These are phyloP conservation scores for Schizosaccharomyces osmophilus DNA, from an alignment of 805 yeast species.

Conservation along the genomic window DNA sequence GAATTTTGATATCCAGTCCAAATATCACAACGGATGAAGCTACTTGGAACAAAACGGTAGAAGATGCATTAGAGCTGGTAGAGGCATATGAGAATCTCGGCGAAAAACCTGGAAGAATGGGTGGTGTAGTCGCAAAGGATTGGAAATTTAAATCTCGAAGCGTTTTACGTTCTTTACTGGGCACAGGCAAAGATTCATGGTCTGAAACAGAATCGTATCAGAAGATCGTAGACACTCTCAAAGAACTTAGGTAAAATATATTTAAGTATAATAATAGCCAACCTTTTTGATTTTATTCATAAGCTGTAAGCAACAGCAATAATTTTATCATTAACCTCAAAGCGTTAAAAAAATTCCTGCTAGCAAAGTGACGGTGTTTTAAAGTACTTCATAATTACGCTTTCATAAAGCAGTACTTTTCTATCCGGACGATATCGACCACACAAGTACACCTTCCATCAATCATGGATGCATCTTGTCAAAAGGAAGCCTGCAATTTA, in stretches of 20 bases:
- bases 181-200: slow-evolving; percentile 61
- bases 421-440: not conserved
- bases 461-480: not conserved
- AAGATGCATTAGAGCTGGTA: slow-evolving; percentile 49
- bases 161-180: slow-evolving; percentile 45
- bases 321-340: too few species aligned
- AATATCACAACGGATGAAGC: slow-evolving; percentile 34
- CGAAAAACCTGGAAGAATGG: slow-evolving; percentile 62
- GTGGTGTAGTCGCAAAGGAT: slow-evolving; percentile 50
- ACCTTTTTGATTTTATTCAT: too few species aligned
- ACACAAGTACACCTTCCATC: not conserved
- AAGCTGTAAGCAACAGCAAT: too few species aligned
- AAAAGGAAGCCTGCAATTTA: not conserved
- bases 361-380: not conserved
- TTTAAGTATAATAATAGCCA: too few species aligned
- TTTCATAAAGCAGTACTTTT: not conserved
- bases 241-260: too few species aligned
- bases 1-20: slow-evolving; percentile 39
- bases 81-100: slow-evolving; percentile 77
- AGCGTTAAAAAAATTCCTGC: too few species aligned
- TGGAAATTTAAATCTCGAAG: slow-evolving; percentile 72
- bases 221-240: slow-evolving; percentile 16
- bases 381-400: not conserved
- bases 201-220: slow-evolving; percentile 62
- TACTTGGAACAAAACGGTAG: slow-evolving; percentile 59